Base-by-base conservation (phyloP, 2,329 filamentous ascomycete species). In the Chaetomiaceae sp. region DNA sequence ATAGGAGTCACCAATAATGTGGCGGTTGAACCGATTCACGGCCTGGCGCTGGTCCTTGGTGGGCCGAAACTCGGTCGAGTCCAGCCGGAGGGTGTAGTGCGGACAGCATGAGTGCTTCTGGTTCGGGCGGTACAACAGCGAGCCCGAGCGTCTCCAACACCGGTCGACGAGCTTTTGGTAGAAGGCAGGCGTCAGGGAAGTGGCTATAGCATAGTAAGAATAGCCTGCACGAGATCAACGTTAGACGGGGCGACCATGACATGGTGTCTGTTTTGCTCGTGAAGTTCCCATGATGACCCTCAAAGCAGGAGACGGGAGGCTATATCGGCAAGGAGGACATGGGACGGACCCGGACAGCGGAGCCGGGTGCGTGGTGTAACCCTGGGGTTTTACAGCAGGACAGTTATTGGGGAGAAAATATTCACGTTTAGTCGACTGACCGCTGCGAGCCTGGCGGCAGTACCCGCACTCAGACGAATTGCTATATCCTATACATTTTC, bases 31-130 rank as follows among this genome's bases (percentile, higher is more conserved):
- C 35, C 83, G 78, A 63, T 91, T 88, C 55, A 88, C 65, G 1
- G 83, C 74, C 60, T 89, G 84, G 30, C 87, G 74, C 59, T 93
- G 88, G 58, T 88, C 82, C 62, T 78, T 81, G 22, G 78, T 75
- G 6, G 86, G 72, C 54, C 77, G 81, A 65, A 86, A 86, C 32
- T 73, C 68, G 38, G 70, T 64, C 19, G 80, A 79, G 57, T 88
- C 84, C 17, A 90, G 71, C 38, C 86, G 80, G 44, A 93, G 82
- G 1, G 86, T 89, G 63, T 91, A 97, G 61, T 96, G 89, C 36
- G 90, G 89, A 64, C 93, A 98, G 60, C 93, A 98, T 51, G 88
- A 86, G 47, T 81, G 74, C 48, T 76, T 76, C 58, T 88, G 82
- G 64, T 93, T 84, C 12, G 87, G 86, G 50, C 87, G 81, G 66